phyloP scores from a whole-genome alignment of 2,329 filamentous ascomycete species.

The Cytospora mali region DNA sequence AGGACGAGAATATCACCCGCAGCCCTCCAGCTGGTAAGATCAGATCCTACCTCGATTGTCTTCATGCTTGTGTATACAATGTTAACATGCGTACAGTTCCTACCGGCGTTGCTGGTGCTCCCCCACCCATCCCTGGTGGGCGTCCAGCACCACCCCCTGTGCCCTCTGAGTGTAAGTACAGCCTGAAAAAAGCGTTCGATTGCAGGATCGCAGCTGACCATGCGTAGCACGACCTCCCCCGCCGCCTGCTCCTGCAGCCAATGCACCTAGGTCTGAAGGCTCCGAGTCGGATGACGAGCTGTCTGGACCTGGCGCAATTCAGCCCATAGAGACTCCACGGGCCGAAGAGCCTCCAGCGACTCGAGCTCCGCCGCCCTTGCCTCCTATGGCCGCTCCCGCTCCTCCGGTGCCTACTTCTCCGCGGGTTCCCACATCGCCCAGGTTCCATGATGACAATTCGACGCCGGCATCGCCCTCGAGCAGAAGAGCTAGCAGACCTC shows the following conservation, averaged over 20 bases:
- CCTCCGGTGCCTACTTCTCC: slow-evolving; percentile 41
- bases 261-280: slow-evolving; percentile 69
- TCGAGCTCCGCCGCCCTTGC: slow-evolving; percentile 46
- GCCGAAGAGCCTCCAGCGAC: slow-evolving; percentile 42
- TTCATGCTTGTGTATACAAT: slow-evolving; percentile 22
- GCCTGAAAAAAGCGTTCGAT: slow-evolving; percentile 5
- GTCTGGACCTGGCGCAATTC: slow-evolving; percentile 55
- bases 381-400: slow-evolving; percentile 49
- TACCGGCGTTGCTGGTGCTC: slow-evolving; percentile 36
- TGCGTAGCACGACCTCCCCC: slow-evolving; percentile 64
- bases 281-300: slow-evolving; percentile 90
- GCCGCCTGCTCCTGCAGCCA: slow-evolving; percentile 52
- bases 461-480: slow-evolving; percentile 46
- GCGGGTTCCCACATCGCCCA: slow-evolving; percentile 40
- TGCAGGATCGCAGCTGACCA: slow-evolving; percentile 35
- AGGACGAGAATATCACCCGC: slow-evolving; percentile 40
- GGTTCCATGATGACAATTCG: slow-evolving; percentile 41
- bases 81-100: slow-evolving; percentile 37
- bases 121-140: slow-evolving; percentile 52
- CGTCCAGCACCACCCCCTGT: slow-evolving; percentile 60
- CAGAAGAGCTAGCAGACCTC: slow-evolving; percentile 60
- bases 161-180: slow-evolving; percentile 62
- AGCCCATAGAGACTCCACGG: slow-evolving; percentile 45
- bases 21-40: slow-evolving; percentile 29
- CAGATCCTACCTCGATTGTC: slow-evolving; percentile 33